These are phyloP conservation scores for Paecilomyces sp. DNA, from an alignment of 2,329 filamentous ascomycete species.

Conservation along the genomic window DNA sequence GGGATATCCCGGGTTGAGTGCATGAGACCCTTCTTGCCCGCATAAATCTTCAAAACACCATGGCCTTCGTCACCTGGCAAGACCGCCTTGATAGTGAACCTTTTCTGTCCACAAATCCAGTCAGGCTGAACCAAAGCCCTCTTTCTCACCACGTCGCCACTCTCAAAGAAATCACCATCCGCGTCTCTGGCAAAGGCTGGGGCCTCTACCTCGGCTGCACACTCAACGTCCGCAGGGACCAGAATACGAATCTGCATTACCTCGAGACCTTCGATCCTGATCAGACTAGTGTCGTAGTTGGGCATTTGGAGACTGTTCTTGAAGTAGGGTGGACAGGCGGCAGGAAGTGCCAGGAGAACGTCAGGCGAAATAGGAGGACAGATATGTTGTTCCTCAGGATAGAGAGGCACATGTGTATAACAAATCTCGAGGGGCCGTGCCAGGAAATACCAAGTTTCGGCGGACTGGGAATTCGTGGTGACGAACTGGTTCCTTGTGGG, in stretches of 20 bases:
- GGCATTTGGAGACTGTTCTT: constrained; percentile 70
- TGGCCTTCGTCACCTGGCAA: constrained; percentile 87
- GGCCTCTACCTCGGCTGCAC: constrained; percentile 86
- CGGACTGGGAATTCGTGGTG: constrained; percentile 58
- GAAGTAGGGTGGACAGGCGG: constrained; percentile 83
- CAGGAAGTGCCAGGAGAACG: constrained; percentile 76
- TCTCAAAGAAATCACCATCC: constrained; percentile 92
- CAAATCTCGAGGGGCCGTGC: constrained; percentile 79
- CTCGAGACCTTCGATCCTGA: constrained; percentile 83
- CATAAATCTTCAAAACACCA: constrained; percentile 83
- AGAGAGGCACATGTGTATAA: constrained; percentile 89
- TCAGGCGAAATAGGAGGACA: constrained; percentile 83
- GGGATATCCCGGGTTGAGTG: constrained; percentile 96
- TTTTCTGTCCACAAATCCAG: constrained; percentile 80
- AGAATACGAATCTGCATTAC: constrained; percentile 84
- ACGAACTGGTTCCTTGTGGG: constrained; percentile 74
- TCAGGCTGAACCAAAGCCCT: constrained; percentile 83
- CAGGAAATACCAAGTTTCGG: constrained; percentile 94
- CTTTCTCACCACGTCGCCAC: constrained; percentile 77
- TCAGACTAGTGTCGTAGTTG: constrained; percentile 83
- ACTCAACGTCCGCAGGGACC: constrained; percentile 83
- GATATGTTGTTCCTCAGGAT: constrained; percentile 84
- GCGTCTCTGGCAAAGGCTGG: constrained; percentile 70
- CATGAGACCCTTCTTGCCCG: constrained; percentile 91
- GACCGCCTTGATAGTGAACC: constrained; percentile 87